A percentile compares a stretch with the other conserved stretches of the same genome.
Conservation (phyloP, 2,329 filamentous ascomycete genomes). For the Hortaea werneckii region DNA sequence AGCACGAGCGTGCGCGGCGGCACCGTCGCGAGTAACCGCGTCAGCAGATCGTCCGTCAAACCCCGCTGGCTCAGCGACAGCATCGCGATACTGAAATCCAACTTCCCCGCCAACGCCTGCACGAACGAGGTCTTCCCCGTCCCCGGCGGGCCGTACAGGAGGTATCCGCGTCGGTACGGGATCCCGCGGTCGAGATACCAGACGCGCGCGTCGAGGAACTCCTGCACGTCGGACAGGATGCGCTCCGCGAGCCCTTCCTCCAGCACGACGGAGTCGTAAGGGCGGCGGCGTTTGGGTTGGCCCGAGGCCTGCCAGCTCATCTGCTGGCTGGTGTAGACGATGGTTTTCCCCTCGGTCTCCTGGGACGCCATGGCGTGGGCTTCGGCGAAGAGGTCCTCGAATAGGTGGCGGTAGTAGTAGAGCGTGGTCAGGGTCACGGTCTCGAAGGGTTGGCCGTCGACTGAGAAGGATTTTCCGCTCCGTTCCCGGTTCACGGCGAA, state of each 20-base stretch:
- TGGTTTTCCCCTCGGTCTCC: conserved; percentile 82
- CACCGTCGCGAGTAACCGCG: conserved; percentile 74
- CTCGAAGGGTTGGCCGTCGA: conserved; percentile 85
- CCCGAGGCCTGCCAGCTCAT: conserved; percentile 81
- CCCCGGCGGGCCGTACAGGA: conserved; percentile 80
- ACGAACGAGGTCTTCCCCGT: conserved; percentile 96
- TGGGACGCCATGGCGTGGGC: conserved; percentile 70
- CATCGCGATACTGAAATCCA: conserved; percentile 88
- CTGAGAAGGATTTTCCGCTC: conserved; percentile 64
- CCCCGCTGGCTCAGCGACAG: conserved; percentile 84
- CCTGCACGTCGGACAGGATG: conserved; percentile 69
- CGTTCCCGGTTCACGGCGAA: conserved; percentile 81
- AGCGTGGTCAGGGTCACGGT: conserved; percentile 86
- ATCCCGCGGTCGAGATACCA: conserved; percentile 96
- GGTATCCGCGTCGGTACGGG: conserved; percentile 79
- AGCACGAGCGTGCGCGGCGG: conserved; percentile 73
- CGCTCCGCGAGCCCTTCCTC: conserved; percentile 74
- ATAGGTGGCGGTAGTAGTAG: conserved; percentile 79
- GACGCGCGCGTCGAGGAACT: conserved; percentile 66
- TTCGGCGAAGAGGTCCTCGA: conserved; percentile 81
- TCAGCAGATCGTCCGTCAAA: conserved; percentile 79
- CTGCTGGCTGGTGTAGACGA: conserved; percentile 77
- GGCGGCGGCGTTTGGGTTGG: conserved; percentile 73
- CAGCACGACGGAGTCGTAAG: conserved; percentile 76
- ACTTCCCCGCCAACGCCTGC: conserved; percentile 81